Percentiles rank a stretch among this genome's conserved stretches.
These are phyloP conservation scores for Dipteronia dyeriana DNA, from an alignment of 345 rosid genomes.

Conservation along the genomic window DNA sequence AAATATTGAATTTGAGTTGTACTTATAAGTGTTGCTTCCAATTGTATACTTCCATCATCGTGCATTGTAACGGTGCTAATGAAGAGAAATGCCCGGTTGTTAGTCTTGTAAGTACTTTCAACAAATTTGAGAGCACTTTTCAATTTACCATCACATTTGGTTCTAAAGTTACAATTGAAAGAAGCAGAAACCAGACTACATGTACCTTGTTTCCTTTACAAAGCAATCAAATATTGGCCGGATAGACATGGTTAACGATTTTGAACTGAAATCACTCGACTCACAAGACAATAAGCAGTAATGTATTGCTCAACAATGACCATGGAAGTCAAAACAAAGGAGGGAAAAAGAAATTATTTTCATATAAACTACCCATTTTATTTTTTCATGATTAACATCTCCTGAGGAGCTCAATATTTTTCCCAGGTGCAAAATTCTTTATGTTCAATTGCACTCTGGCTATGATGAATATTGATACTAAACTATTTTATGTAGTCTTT, in stretches of 20 bases:
- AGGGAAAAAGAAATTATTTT: too few relatives aligned
- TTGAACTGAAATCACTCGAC: background rate
- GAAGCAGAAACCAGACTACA: background rate
- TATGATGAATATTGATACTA: background rate
- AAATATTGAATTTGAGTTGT: conserved; percentile 16
- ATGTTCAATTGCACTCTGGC: background rate
- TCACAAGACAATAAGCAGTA: too few relatives aligned
- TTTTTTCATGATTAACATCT: too few relatives aligned
- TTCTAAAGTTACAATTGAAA: too few relatives aligned
- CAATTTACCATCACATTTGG: background rate
- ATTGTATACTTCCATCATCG: background rate
- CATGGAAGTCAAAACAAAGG: too few relatives aligned
- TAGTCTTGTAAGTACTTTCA: background rate
- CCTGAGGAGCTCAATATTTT: too few relatives aligned
- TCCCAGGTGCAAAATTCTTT: too few relatives aligned
- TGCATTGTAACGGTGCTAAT: background rate
- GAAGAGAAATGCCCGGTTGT: background rate
- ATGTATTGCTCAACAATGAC: too few relatives aligned
- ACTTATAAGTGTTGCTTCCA: background rate
- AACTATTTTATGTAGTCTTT: conserved; percentile 3
- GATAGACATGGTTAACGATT: too few relatives aligned
- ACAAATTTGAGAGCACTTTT: background rate
- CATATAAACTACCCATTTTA: too few relatives aligned
- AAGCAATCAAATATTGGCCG: background rate
- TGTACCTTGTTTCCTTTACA: background rate